Evolutionary conservation across 768 basidiomycete genomes (phyloP).

Genomic region (Hypholoma fasciculare): DNA sequence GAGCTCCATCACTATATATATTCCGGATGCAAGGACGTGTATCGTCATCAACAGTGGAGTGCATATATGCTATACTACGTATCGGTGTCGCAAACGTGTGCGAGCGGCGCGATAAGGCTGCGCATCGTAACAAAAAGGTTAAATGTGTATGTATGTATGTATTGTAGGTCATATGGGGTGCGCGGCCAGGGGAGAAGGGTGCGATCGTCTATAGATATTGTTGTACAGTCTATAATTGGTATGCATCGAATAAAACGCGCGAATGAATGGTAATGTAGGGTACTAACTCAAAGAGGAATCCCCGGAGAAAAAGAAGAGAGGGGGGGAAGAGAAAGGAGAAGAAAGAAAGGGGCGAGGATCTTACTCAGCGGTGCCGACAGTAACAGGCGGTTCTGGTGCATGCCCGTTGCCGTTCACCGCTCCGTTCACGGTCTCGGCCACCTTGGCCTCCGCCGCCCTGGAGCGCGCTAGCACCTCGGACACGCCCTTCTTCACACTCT

Average conservation of each 20-base stretch:
- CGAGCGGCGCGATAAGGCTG: too few species aligned
- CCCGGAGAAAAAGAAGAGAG: neutral
- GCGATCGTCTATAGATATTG: neutral
- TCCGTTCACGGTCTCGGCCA: neutral
- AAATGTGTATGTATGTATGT: too few species aligned
- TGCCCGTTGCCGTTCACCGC: slow-evolving; percentile 12
- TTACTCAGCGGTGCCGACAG: slow-evolving; percentile 3
- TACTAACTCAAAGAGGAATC: too few species aligned
- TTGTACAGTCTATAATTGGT: neutral
- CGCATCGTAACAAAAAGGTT: too few species aligned
- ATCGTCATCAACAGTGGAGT: too few species aligned
- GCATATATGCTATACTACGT: too few species aligned
- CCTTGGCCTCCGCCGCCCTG: neutral
- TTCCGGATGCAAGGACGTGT: too few species aligned
- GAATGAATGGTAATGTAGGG: too few species aligned
- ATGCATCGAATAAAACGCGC: neutral
- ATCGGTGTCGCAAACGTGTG: too few species aligned
- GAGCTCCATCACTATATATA: too few species aligned
- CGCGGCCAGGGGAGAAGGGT: neutral
- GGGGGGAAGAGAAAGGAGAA: neutral
- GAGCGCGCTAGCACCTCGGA: slow-evolving; percentile 33
- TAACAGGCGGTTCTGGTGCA: neutral
- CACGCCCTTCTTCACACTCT: slow-evolving; percentile 44
- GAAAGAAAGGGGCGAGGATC: neutral
- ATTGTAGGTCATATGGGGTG: neutral